Percentiles rank a stretch among this genome's conserved stretches.
Evolutionary conservation across 2,329 filamentous ascomycete species (phyloP).

Genomic region (Arthroderma sp.): DNA sequence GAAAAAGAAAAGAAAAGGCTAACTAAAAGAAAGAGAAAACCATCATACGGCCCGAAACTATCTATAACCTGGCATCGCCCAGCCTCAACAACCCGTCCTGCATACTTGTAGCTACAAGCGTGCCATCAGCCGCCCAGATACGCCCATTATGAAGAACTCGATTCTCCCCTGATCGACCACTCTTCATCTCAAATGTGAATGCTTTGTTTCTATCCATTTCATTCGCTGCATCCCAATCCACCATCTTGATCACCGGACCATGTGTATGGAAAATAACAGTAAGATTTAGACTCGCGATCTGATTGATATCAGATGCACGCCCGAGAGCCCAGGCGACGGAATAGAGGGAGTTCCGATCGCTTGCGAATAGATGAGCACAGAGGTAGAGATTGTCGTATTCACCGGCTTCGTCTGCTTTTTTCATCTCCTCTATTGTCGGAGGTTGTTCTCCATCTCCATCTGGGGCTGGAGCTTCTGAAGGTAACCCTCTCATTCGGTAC

Average conservation of each 20-base stretch:
- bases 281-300: conserved; percentile 37
- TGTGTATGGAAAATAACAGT: conserved; percentile 37
- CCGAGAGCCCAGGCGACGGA: conserved; percentile 39
- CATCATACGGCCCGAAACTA: too few relatives aligned
- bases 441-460: conserved; percentile 11
- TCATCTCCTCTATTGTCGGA: conserved; percentile 7
- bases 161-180: conserved; percentile 32
- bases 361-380: conserved; percentile 45
- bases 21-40: too few relatives aligned
- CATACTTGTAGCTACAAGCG: conserved; percentile 34
- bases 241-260: conserved; percentile 28
- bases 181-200: conserved; percentile 39
- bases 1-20: too few relatives aligned
- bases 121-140: conserved; percentile 32
- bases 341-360: conserved; percentile 43
- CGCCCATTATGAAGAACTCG: conserved; percentile 35
- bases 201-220: conserved; percentile 24
- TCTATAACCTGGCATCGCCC: not conserved
- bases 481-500: conserved; percentile 34
- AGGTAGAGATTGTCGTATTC: conserved; percentile 41
- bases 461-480: conserved; percentile 16
- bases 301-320: conserved; percentile 24
- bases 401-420: conserved; percentile 17
- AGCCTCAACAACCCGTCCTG: conserved; percentile 26
- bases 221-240: conserved; percentile 20